Base-by-base conservation (phyloP, 1,284 basidiomycete species). In the Sporisorium scitamineum region DNA sequence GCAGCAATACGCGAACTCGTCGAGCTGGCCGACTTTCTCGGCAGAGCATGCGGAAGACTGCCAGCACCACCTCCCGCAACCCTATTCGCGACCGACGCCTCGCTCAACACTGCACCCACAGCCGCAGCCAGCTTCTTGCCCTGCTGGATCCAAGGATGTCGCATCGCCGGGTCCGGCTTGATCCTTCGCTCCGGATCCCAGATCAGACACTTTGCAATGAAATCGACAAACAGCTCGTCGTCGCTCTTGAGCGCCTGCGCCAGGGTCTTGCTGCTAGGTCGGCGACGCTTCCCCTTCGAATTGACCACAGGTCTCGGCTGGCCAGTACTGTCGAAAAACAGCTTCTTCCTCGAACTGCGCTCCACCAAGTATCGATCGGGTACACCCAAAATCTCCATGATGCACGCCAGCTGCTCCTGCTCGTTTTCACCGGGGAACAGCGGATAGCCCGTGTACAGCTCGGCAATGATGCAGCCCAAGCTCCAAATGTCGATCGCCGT, bases 171-270 rank as follows among this genome's bases (percentile, higher is more conserved):
- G 78, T 95, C 93, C 2, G 96, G 96, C 86, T 97, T 98, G 84
- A 99, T 89, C 42, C 97, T 90, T 64, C 94, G 90, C 83, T 99
- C 96, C 1, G 97, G 97, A 87, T 99, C 97, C 97, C 96, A 99
- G 16, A 93, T 90, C 26, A 99, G 89, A 86, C 97, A 99, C 85
- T 96, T 97, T 3, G 93, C 89, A 74, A 99, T 93, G 84, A 99
- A 90, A 80, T 89, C 89, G 61, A 88, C 80, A 76, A 88, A 88
- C 8, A 87, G 51, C 65, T 95, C 93, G 80, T 96, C 94, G 67
- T 93, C 92, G 79, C 92, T 92, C 69, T 94, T 92, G 52, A 99
- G 89, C 51, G 95, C 94, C 84, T 94, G 91, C 7, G 91, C 90
- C 41, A 99, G 89, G 0, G 93, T 92, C 87, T 97, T 98, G 48